Evolutionary conservation across 768 basidiomycete genomes (phyloP), one percentile per base, ranked within the genome.

Genomic region (Russula sp.): DNA sequence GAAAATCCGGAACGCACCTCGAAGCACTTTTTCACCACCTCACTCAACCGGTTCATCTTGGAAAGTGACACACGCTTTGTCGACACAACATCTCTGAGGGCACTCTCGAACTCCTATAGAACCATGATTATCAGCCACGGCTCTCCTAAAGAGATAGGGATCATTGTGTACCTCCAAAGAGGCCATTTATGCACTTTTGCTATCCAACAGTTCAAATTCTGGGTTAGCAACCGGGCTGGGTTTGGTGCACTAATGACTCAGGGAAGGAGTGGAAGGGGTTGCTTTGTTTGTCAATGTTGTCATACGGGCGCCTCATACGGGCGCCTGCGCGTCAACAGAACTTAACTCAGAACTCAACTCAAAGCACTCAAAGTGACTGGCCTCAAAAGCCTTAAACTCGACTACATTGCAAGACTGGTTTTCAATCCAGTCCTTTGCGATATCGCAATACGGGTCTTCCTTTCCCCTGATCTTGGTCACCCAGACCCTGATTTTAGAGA

Each of bases 11-110:
- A 48, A 48, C 86, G 69, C 70, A 93, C 94, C 75, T 86, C 78
- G 75, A 96, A 84, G 48, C 81, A 82, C 71, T 84, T 85, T 76
- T 93, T 73, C 2, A 92, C 86, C 55, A 88, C 78, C 60, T 89
- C 86, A 2, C 86, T 90, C 67, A 98, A 71, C 68, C 75, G 81
- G 51, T 76, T 79, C 80, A 99, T 89, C 77, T 90, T 92, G 20
- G 93, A 89, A 35, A 85, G 86, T 16, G 93, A 96, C 59, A 98
- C 75, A 60, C 91, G 83, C 73, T 92, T 93, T 61, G 86, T 85
- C 58, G 80, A 77, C 49, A 97, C 88, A 45, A 93, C 82, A 68
- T 93, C 86, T 73, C 90, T 90, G 63, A 98, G 75, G 45, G 86
- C 77, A 34, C 79, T 72, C 74, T 95, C 90, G 69, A 97, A 96